phyloP scores from a whole-genome alignment of 768 basidiomycete species.

The Tulasnella sp. region DNA sequence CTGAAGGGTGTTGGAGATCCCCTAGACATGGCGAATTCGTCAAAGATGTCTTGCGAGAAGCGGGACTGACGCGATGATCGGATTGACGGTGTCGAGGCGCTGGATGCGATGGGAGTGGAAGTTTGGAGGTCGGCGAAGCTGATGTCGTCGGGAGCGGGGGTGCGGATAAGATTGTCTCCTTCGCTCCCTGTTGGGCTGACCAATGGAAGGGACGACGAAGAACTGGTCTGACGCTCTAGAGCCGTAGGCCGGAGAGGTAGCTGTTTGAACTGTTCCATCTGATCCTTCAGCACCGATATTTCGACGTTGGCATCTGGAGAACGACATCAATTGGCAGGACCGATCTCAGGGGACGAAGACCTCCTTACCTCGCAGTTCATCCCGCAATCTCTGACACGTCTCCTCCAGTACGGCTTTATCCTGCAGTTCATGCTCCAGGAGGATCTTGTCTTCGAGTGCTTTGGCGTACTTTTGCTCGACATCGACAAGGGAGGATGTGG shows the following conservation, averaged over 20 bases:
- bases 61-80: conserved; percentile 26
- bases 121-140: conserved; percentile 55
- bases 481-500: conserved; percentile 78
- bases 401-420: conserved; percentile 90
- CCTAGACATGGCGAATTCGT: conserved; percentile 24
- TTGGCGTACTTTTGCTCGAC: conserved; percentile 87
- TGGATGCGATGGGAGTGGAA: conserved; percentile 4
- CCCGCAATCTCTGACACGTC: conserved; percentile 85
- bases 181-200: conserved; percentile 20
- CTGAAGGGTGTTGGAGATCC: conserved; percentile 16
- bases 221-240: conserved; percentile 38
- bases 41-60: conserved; percentile 29
- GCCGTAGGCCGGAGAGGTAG: conserved; percentile 37
- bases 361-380: conserved; percentile 83
- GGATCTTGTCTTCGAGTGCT: conserved; percentile 93
- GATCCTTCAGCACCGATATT: conserved; percentile 79
- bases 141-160: conserved; percentile 61
- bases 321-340: background rate
- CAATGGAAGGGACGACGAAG: conserved; percentile 39
- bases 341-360: background rate
- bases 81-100: conserved; percentile 8
- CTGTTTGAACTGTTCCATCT: conserved; percentile 42
- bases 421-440: conserved; percentile 92
- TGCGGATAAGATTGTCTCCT: conserved; percentile 51
- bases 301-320: conserved; percentile 81